Conservation (phyloP, 2,329 filamentous ascomycete genomes). For the Trichoderma sp. region DNA sequence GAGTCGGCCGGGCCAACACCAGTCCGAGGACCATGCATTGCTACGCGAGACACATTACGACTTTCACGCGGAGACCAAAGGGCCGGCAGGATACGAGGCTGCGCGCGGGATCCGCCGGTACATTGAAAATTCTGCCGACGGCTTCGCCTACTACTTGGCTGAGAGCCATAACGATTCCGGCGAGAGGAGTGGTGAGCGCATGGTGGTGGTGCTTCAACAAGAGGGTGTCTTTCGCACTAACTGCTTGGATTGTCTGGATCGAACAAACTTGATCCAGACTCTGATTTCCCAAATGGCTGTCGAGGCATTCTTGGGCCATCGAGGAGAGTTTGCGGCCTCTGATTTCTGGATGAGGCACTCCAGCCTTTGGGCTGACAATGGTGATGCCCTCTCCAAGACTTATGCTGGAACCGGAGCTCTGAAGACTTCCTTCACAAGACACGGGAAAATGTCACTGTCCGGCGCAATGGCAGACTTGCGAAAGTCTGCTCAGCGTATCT, state of each 20-base stretch:
- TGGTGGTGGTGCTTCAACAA: constrained; percentile 79
- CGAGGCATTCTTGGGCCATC: constrained; percentile 77
- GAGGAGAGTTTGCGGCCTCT: constrained; percentile 65
- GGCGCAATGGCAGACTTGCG: constrained; percentile 93
- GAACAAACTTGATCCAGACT: constrained; percentile 94
- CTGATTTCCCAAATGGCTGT: constrained; percentile 93
- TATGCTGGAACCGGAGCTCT: constrained; percentile 95
- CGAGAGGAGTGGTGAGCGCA: constrained; percentile 45
- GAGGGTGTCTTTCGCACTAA: constrained; percentile 96
- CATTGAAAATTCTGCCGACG: constrained; percentile 76
- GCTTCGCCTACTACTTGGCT: constrained; percentile 89
- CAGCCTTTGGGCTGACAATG: constrained; percentile 95
- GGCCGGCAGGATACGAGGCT: constrained; percentile 83
- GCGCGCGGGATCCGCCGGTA: constrained; percentile 80
- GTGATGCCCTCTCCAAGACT: constrained; percentile 89
- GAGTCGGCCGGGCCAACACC: constrained; percentile 58
- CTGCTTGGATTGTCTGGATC: constrained; percentile 91
- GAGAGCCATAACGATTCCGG: constrained; percentile 65
- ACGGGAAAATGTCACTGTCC: constrained; percentile 93
- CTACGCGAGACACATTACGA: constrained; percentile 87
- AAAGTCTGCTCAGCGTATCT: constrained; percentile 90
- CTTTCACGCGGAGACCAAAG: constrained; percentile 92
- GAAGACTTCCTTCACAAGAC: constrained; percentile 91
- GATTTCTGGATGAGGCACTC: constrained; percentile 95
- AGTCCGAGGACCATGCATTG: constrained; percentile 67